Percentiles rank a stretch among this genome's conserved stretches.
These are phyloP conservation scores for Marchantia polymorpha DNA, from an alignment of 225 moss, liverwort and hornwort genomes.

Conservation along the genomic window DNA sequence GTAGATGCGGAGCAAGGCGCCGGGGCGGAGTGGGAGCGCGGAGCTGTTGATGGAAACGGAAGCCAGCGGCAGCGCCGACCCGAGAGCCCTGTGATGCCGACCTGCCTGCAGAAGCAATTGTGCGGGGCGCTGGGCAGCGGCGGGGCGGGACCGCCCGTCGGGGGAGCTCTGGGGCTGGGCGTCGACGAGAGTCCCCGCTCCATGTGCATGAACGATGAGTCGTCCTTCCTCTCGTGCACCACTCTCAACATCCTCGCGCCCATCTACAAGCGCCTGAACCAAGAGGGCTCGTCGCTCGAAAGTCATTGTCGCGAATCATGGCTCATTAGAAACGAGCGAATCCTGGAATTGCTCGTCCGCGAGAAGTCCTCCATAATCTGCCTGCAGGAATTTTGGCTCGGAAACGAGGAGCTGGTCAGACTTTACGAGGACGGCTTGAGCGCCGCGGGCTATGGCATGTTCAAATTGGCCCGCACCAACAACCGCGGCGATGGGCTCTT, in stretches of 20 bases:
- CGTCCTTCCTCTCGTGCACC: slow-evolving; percentile 13
- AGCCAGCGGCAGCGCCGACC: background rate
- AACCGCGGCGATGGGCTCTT: slow-evolving; percentile 22
- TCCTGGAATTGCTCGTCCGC: slow-evolving; percentile 9
- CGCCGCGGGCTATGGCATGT: slow-evolving; percentile 22
- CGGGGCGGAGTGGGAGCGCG: background rate
- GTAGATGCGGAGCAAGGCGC: slow-evolving; percentile 6
- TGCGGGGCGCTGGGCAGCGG: background rate
- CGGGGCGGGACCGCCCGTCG: background rate
- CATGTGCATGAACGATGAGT: slow-evolving; percentile 2
- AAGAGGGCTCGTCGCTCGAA: slow-evolving; percentile 11
- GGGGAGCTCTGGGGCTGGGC: background rate
- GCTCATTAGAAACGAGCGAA: slow-evolving; percentile 18
- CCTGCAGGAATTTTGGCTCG: slow-evolving; percentile 22
- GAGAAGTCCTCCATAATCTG: slow-evolving; percentile 22
- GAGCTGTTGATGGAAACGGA: slow-evolving; percentile 15
- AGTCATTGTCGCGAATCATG: slow-evolving; percentile 14
- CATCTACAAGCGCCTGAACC: slow-evolving; percentile 21
- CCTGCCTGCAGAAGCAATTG: slow-evolving; percentile 7
- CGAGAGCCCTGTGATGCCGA: slow-evolving; percentile 17
- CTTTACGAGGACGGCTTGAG: slow-evolving; percentile 18
- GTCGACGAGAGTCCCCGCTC: slow-evolving; percentile 11
- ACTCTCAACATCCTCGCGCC: slow-evolving; percentile 24
- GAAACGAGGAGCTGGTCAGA: slow-evolving; percentile 18
- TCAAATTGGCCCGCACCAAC: slow-evolving; percentile 22